Conservation (phyloP, 139 green algal genomes). For the Chlamydomonas asymmetrica region DNA sequence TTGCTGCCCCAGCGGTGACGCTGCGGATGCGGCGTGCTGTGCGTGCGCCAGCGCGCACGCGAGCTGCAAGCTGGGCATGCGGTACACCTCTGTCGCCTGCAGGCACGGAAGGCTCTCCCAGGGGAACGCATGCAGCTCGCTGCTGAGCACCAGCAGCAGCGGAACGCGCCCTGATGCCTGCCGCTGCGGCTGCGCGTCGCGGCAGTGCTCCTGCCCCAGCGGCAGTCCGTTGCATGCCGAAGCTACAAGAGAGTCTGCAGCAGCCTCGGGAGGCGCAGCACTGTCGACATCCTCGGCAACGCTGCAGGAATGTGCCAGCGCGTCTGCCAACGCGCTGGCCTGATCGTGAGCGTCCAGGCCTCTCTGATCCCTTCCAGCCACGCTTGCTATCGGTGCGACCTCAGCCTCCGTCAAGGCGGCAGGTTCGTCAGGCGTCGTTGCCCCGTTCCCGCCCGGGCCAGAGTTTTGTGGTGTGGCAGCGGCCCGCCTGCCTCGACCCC, state of each 20-base stretch:
- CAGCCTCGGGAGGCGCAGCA: background rate
- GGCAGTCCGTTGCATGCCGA: background rate
- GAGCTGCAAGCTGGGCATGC: constrained; percentile 48
- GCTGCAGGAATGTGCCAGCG: background rate
- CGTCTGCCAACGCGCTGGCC: too few species aligned
- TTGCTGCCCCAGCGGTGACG: background rate
- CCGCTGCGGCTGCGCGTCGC: background rate
- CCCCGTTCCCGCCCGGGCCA: too few species aligned
- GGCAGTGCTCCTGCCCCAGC: background rate
- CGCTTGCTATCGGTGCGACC: too few species aligned
- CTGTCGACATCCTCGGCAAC: background rate
- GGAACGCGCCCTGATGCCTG: constrained; percentile 8
- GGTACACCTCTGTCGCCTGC: constrained; percentile 40
- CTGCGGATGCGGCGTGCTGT: background rate
- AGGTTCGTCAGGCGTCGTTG: too few species aligned
- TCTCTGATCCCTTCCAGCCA: too few species aligned
- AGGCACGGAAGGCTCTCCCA: constrained; percentile 73
- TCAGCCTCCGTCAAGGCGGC: too few species aligned
- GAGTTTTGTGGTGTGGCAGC: too few species aligned
- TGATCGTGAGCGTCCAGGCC: too few species aligned
- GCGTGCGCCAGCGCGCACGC: constrained; percentile 21
- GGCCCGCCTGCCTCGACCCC: too few species aligned
- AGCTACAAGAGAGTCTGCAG: too few species aligned
- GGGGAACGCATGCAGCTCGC: constrained; percentile 65
- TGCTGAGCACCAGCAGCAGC: constrained; percentile 66